Conservation (phyloP, 345 rosid species). For the Populus alba region DNA sequence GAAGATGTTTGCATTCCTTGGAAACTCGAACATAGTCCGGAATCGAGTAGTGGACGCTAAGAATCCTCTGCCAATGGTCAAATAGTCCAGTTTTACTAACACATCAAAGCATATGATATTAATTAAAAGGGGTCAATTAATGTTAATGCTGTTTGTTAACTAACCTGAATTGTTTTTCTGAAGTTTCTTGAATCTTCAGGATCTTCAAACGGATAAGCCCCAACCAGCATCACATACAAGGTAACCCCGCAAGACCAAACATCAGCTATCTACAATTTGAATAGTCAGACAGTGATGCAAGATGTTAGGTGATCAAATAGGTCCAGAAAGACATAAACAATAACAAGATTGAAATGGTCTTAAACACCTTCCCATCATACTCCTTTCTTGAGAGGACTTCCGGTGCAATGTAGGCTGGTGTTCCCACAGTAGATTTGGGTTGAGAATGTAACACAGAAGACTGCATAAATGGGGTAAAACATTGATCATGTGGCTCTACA, state of each 20-base stretch:
- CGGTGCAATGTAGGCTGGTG: slow-evolving; percentile 29
- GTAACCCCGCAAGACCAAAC: slow-evolving; percentile 34
- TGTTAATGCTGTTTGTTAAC: not conserved
- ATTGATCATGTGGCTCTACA: not conserved
- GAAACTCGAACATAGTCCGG: slow-evolving; percentile 85
- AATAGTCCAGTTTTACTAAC: not conserved
- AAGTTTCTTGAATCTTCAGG: slow-evolving; percentile 30
- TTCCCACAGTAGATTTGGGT: slow-evolving; percentile 27
- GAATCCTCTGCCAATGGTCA: slow-evolving; percentile 62
- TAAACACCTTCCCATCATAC: slow-evolving; percentile 24
- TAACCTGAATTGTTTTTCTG: slow-evolving; percentile 25
- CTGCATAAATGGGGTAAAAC: not conserved
- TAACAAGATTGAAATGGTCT: not conserved
- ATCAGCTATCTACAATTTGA: slow-evolving; percentile 20
- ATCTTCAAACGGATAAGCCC: slow-evolving; percentile 31
- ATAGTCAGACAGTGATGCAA: not conserved
- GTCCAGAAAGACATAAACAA: not conserved
- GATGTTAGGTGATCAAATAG: not conserved
- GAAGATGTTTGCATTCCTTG: slow-evolving; percentile 67
- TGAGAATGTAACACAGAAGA: slow-evolving; percentile 28
- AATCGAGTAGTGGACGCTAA: slow-evolving; percentile 78
- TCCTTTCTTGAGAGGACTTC: slow-evolving; percentile 25
- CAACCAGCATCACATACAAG: slow-evolving; percentile 29
- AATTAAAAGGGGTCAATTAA: not conserved
- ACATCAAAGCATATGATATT: not conserved